Evolutionary conservation across 345 rosid genomes (phyloP).

Genomic region (Angophora floribunda): DNA sequence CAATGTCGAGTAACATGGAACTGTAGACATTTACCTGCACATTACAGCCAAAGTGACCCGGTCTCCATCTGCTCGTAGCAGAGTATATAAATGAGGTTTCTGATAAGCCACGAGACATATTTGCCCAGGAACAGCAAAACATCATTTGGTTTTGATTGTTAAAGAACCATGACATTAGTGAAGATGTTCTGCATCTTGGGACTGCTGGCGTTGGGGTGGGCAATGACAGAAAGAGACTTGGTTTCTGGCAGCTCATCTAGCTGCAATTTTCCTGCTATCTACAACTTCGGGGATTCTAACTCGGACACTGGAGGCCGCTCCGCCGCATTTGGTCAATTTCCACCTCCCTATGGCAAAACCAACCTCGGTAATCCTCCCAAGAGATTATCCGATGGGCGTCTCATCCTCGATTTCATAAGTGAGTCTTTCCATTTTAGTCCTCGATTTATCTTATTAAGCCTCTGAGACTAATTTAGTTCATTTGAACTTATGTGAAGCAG

Average conservation of each 20-base stretch:
- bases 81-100: not conserved
- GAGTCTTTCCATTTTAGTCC: not conserved
- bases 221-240: not conserved
- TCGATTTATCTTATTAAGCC: not conserved
- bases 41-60: not conserved
- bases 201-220: not conserved
- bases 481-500: not conserved
- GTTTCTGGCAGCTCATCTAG: not conserved
- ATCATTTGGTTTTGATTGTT: not conserved
- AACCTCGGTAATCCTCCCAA: constrained; percentile 42
- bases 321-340: constrained; percentile 28
- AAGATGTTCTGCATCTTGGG: not conserved
- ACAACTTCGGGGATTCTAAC: constrained; percentile 74
- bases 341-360: constrained; percentile 36
- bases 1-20: not conserved
- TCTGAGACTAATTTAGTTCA: not conserved
- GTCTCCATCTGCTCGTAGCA: not conserved
- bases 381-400: constrained; percentile 70
- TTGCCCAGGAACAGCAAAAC: not conserved
- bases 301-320: constrained; percentile 57
- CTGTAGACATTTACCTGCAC: not conserved
- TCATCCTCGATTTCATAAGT: constrained; percentile 54
- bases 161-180: not conserved
- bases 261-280: constrained; percentile 1
- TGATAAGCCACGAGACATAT: not conserved